phyloP scores from a whole-genome alignment of 805 yeast species.

The Ogataea angusta region DNA sequence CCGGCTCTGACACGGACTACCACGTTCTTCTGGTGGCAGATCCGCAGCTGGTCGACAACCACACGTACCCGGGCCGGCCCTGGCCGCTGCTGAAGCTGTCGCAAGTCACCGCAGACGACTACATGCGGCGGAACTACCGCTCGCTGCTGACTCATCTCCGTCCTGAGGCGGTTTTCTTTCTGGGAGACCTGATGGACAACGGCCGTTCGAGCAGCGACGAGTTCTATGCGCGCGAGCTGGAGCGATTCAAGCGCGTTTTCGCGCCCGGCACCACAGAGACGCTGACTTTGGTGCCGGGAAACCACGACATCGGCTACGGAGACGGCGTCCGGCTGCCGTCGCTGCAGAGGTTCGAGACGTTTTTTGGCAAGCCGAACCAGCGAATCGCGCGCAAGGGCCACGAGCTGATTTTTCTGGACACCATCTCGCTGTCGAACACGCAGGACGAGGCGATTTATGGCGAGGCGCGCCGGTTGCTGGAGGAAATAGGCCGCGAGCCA shows the following conservation, averaged over 20 bases:
- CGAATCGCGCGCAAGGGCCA: conserved; percentile 61
- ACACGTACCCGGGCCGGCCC: conserved; percentile 75
- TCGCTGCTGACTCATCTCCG: conserved; percentile 63
- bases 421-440: conserved; percentile 74
- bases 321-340: conserved; percentile 58
- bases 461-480: conserved; percentile 52
- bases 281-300: conserved; percentile 64
- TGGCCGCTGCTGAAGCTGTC: conserved; percentile 49
- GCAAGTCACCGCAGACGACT: conserved; percentile 65
- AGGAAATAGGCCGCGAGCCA: conserved; percentile 30
- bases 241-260: conserved; percentile 66
- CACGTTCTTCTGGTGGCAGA: conserved; percentile 64
- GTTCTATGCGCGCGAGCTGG: conserved; percentile 65
- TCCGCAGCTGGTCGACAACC: conserved; percentile 88
- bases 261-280: conserved; percentile 42
- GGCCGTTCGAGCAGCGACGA: conserved; percentile 77
- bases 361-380: conserved; percentile 71
- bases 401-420: conserved; percentile 72
- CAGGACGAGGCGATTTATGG: conserved; percentile 40
- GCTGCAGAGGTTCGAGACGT: conserved; percentile 58
- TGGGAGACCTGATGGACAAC: conserved; percentile 94
- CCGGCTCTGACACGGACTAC: conserved; percentile 1
- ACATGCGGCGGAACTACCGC: conserved; percentile 61
- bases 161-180: conserved; percentile 73
- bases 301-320: conserved; percentile 96